Conservation (phyloP, 2,329 filamentous ascomycete species). For the Xylariaceae sp. region DNA sequence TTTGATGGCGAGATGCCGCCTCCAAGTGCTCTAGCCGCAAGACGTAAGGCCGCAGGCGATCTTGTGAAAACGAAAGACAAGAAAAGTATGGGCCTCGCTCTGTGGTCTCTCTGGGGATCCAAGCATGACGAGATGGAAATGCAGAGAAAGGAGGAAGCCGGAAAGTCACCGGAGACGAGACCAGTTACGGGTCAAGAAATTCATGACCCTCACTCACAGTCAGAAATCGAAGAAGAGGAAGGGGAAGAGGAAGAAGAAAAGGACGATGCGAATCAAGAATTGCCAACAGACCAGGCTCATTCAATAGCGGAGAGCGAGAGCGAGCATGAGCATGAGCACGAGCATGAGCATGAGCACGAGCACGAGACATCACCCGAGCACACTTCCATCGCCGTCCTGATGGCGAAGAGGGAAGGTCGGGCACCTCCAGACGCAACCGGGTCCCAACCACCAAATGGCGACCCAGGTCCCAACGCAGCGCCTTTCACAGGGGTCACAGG, state of each 20-base stretch:
- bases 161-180: conserved; percentile 33
- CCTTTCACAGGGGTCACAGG: conserved; percentile 48
- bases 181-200: conserved; percentile 38
- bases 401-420: conserved; percentile 38
- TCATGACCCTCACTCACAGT: conserved; percentile 38
- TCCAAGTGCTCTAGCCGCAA: conserved; percentile 72
- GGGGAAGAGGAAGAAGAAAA: conserved; percentile 33
- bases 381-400: conserved; percentile 40
- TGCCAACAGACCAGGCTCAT: conserved; percentile 32
- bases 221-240: conserved; percentile 38
- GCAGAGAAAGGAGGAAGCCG: conserved; percentile 49
- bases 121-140: conserved; percentile 80
- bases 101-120: conserved; percentile 86
- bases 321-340: too few species aligned
- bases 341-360: conserved; percentile 33
- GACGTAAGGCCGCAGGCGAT: conserved; percentile 48
- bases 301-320: conserved; percentile 41
- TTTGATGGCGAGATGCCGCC: conserved; percentile 74
- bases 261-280: conserved; percentile 20
- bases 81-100: conserved; percentile 62
- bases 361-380: conserved; percentile 39
- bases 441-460: conserved; percentile 28
- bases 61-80: conserved; percentile 50
- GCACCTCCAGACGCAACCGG: conserved; percentile 26
- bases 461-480: conserved; percentile 31